A percentile compares a stretch with the other conserved stretches of the same genome.
Conservation (phyloP, 2,329 filamentous ascomycete species). For the Colletotrichum brevisporum region DNA sequence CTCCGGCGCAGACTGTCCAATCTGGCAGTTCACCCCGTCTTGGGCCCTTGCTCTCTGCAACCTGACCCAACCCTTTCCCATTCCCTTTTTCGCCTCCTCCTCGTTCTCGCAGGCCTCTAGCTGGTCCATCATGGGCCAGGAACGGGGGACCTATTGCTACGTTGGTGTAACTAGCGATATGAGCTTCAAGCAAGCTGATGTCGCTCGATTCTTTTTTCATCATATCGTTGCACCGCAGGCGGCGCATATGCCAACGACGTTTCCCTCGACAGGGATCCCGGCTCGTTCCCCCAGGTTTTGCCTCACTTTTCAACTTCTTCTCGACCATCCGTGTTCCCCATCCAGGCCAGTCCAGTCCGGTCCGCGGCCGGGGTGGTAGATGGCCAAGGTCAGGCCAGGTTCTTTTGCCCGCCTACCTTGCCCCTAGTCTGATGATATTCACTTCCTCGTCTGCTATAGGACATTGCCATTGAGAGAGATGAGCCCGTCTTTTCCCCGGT, state of each 20-base stretch:
- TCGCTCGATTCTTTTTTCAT: conserved; percentile 20
- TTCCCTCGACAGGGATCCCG: conserved; percentile 3
- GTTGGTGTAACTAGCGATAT: too few relatives aligned
- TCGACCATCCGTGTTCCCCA: neutral
- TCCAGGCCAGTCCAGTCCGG: neutral
- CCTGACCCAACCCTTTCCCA: too few relatives aligned
- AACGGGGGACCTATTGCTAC: too few relatives aligned
- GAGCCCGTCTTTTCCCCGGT: conserved; percentile 8
- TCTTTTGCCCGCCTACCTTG: conserved; percentile 4
- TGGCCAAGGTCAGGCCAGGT: neutral
- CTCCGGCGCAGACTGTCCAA: conserved; percentile 30
- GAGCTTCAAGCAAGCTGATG: neutral
- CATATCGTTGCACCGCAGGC: conserved; percentile 31
- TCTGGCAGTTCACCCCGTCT: conserved; percentile 19
- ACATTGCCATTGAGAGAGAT: neutral
- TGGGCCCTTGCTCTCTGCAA: conserved; percentile 11
- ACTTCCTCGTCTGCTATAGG: neutral
- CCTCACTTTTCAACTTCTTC: conserved; percentile 1
- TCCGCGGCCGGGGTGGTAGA: neutral
- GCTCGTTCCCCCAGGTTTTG: conserved; percentile 13
- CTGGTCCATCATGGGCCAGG: too few relatives aligned
- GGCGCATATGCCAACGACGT: conserved; percentile 9
- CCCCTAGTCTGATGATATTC: neutral
- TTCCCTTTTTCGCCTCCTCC: too few relatives aligned
- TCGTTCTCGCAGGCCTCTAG: too few relatives aligned